A percentile compares a stretch with the other conserved stretches of the same genome.
Evolutionary conservation across 805 yeast genomes (phyloP).

Genomic region (Metschnikowia cerradonensis): DNA sequence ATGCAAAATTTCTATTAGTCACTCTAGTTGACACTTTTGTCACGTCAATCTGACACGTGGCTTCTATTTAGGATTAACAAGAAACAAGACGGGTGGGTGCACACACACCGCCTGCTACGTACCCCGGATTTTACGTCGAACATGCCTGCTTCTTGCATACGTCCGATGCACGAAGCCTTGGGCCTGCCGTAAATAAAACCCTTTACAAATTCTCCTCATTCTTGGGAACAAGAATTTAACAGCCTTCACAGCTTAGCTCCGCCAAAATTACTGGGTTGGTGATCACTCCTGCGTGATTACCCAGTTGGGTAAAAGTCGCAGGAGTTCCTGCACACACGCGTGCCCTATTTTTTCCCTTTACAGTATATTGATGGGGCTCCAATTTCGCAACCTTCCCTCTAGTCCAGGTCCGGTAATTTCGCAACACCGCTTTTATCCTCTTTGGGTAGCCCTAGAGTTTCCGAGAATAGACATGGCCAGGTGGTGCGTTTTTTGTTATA

Average conservation of each 20-base stretch:
- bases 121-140: background rate
- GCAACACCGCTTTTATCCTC: slow-evolving; percentile 2
- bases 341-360: background rate
- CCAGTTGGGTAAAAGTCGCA: background rate
- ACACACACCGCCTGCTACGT: background rate
- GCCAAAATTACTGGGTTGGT: background rate
- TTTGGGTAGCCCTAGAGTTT: slow-evolving; percentile 1
- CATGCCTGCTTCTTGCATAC: background rate
- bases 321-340: background rate
- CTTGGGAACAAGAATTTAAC: background rate
- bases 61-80: background rate
- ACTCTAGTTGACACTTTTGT: no score
- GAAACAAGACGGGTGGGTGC: background rate
- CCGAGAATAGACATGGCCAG: slow-evolving; percentile 1
- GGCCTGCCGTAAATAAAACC: background rate
- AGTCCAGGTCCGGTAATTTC: slow-evolving; percentile 5
- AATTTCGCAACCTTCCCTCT: slow-evolving; percentile 1
- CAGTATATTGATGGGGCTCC: slow-evolving; percentile 1
- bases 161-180: no score
- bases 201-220: background rate
- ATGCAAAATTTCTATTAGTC: no score
- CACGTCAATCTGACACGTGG: background rate
- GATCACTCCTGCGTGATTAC: background rate
- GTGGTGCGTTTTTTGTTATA: background rate
- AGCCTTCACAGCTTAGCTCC: background rate